A percentile compares a stretch with the other conserved stretches of the same genome.
These are phyloP conservation scores for Eustoma russellianum DNA, from an alignment of 257 asterid species.

Conservation along the genomic window DNA sequence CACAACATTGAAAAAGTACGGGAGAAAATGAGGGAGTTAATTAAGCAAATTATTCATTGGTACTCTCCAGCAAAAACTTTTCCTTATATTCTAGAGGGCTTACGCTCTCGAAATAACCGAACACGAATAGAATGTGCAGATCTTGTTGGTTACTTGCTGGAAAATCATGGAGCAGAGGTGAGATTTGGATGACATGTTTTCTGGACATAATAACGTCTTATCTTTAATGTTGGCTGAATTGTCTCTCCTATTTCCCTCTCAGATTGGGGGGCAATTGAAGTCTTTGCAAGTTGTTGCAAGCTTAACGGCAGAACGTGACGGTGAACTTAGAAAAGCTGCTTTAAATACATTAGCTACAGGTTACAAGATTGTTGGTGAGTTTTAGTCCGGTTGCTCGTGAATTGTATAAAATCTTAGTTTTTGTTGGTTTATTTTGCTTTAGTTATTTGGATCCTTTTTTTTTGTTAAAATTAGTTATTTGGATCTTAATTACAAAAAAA, in stretches of 20 bases:
- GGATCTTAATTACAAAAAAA: too few species aligned
- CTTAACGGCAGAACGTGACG: conserved; percentile 96
- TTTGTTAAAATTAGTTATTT: too few species aligned
- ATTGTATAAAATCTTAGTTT: not conserved
- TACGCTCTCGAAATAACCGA: conserved; percentile 72
- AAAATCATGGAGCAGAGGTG: conserved; percentile 83
- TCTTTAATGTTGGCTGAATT: not conserved
- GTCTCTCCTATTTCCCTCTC: conserved; percentile 10
- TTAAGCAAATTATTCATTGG: conserved; percentile 53
- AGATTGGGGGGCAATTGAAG: conserved; percentile 84
- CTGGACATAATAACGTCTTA: not conserved
- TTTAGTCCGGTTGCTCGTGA: conserved; percentile 9
- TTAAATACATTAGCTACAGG: conserved; percentile 84
- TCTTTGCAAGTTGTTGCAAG: conserved; percentile 96
- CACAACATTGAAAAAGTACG: conserved; percentile 76
- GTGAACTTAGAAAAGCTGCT: conserved; percentile 93
- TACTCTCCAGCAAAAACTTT: conserved; percentile 74
- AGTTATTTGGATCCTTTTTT: too few species aligned
- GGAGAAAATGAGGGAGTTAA: conserved; percentile 70
- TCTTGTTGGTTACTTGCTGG: conserved; percentile 88
- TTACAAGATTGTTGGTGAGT: conserved; percentile 91
- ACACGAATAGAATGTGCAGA: conserved; percentile 79
- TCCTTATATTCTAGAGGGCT: conserved; percentile 76
- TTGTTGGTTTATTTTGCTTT: not conserved
- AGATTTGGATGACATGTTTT: conserved; percentile 4